Conservation (phyloP, 306 rosid genomes). For the Trifolium dubium region DNA sequence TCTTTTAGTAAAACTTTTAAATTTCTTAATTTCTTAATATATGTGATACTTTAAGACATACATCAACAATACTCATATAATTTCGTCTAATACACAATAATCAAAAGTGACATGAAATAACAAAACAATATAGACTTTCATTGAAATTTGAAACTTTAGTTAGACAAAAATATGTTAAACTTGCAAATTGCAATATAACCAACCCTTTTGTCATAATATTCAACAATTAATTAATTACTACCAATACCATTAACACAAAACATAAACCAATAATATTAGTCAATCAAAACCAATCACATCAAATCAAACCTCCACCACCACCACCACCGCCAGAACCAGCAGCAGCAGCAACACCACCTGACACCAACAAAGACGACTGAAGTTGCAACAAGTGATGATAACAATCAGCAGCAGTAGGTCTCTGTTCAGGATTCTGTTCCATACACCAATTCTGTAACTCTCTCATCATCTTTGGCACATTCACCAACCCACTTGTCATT, state of each 20-base stretch:
- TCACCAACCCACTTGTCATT: constrained; percentile 62
- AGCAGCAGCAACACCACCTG: constrained; percentile 38
- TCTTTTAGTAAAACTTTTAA: too few relatives aligned
- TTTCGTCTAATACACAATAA: too few relatives aligned
- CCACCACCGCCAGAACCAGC: constrained; percentile 23
- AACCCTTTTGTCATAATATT: not conserved
- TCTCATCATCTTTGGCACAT: constrained; percentile 79
- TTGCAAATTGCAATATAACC: too few relatives aligned
- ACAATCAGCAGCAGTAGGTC: constrained; percentile 97
- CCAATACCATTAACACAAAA: not conserved
- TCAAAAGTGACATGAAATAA: too few relatives aligned
- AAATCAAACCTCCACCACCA: constrained; percentile 4
- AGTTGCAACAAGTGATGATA: constrained; percentile 95
- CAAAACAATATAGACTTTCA: too few relatives aligned
- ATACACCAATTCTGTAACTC: constrained; percentile 83
- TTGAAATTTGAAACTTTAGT: too few relatives aligned
- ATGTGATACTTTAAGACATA: too few relatives aligned
- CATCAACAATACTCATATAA: too few relatives aligned
- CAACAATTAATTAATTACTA: not conserved
- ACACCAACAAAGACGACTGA: constrained; percentile 63
- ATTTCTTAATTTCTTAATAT: too few relatives aligned
- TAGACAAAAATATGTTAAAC: too few relatives aligned
- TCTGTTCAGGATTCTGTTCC: constrained; percentile 84
- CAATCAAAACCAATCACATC: constrained; percentile 3
- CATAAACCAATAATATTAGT: not conserved